Conservation (phyloP, 257 asterid genomes). For the Linaria vulgaris region DNA sequence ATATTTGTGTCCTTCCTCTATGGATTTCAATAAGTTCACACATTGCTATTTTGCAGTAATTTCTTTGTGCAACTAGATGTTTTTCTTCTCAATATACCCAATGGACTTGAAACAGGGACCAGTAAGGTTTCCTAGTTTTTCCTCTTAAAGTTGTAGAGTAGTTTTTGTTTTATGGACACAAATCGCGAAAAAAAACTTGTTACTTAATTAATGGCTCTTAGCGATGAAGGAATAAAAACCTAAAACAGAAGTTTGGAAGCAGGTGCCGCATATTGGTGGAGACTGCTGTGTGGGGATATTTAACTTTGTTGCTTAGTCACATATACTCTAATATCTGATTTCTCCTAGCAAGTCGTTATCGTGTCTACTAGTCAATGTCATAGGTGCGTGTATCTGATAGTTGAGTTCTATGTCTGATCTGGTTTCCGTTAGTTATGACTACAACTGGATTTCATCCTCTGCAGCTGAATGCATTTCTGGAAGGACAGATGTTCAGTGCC, state of each 20-base stretch:
- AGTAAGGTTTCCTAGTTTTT: neutral
- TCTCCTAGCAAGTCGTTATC: neutral
- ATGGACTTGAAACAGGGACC: neutral
- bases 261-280: constrained; percentile 7
- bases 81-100: neutral
- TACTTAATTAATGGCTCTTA: constrained; percentile 3
- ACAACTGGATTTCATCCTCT: constrained; percentile 26
- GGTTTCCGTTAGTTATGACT: constrained; percentile 2
- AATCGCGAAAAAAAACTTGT: neutral
- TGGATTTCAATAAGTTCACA: constrained; percentile 1
- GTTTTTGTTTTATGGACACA: neutral
- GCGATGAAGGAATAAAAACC: neutral
- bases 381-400: constrained; percentile 14
- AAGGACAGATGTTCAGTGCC: constrained; percentile 80
- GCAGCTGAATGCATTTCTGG: constrained; percentile 71
- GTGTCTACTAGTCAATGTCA: constrained; percentile 9
- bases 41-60: neutral
- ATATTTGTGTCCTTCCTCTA: constrained; percentile 10
- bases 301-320: constrained; percentile 14
- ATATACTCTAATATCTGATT: neutral
- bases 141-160: constrained; percentile 1
- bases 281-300: constrained; percentile 2
- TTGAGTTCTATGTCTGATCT: constrained; percentile 3
- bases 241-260: constrained; percentile 12
- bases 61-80: neutral